Base-by-base conservation (phyloP, 805 yeast species). In the Nakazawaea ernobii region DNA sequence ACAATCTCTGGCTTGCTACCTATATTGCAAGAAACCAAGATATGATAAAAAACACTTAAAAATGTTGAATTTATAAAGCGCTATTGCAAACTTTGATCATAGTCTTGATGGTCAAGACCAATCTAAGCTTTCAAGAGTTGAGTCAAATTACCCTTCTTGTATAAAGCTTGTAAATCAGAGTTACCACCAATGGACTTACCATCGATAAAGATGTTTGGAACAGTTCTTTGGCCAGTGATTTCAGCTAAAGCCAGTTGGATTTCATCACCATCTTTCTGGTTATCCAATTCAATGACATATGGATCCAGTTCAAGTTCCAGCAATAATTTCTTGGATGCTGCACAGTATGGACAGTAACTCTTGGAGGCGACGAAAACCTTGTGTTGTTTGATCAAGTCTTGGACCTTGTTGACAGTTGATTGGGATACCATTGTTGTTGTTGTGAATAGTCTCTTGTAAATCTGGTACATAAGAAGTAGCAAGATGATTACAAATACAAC, bases 111-210 rank as follows among this genome's bases (percentile, higher is more conserved):
- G n/a, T n/a, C 24, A 20, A 3, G 24, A 5, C n/a, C 35, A 39
- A 43, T 43, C 17, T 41, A 47, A 41, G 51, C 51, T 6, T 35
- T 30, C 20, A 53, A 32, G 10, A 14, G 37, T 32, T 43, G 13
- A 37, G 42, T 43, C 60, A 88, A 77, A 66, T 81, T 63, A 56
- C 85, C 94, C 40, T 66, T 58, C 24, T 80, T 73, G 55, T 78
- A 73, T 63, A 91, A 75, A 45, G 76, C 73, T 69, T 90, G 95
- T 54, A 92, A 71, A 57, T 88, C 96, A 35, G 91, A 83, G 77
- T 90, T 88, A 52, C 99, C 99, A 51, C 99, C 99, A 60, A 92
- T 80, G 73, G 90, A 97, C 69, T 91, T 77, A 52, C 96, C 97
- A 42, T 75, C 82, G 64, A 92, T 89, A 71, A 85, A 92, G 57